Evolutionary conservation across 148 eudicot genomes (phyloP), one percentile per base, ranked within the genome.

Genomic region (Dianthus caryophyllus): DNA sequence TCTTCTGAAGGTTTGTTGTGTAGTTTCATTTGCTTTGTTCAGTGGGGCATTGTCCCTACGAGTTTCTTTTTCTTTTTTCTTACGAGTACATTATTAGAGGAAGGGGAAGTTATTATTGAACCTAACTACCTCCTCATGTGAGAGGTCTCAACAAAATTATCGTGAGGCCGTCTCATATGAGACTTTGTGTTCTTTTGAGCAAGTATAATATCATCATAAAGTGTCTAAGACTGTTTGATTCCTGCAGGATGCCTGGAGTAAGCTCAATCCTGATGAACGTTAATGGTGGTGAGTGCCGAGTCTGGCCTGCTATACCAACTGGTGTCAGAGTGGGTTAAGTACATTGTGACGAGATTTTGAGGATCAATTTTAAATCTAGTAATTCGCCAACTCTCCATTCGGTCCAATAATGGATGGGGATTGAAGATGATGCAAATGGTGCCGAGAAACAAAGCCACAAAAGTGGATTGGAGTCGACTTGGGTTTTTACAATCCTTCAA

Each of bases 191-290:
- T n/a, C n/a, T n/a, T n/a, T n/a, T n/a, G n/a, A 25, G 20, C 13
- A 57, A 36, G 17, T 38, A 4, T 39, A 38, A 27, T 46, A 14
- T 21, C 16, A 60, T 20, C 57, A 4, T 9, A 9, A 41, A 6
- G 44, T 27, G 27, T 18, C 62, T 68, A 27, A 38, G 26, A 38
- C 43, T 61, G 26, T 46, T 62, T 16, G 21, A 0, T 54, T 38
- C 71, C 49, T 71, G 76, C 90, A 91, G 97, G 97, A 92, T 4
- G 97, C 93, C 73, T 91, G 96, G 96, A 78, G 82, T 84, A 87
- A 47, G 76, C 84, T 88, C 75, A 84, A 81, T 71, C 87, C 87
- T 2, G 93, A 91, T 47, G 90, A 91, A 51, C 78, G 86, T 71
- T 88, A 66, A 73, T 66, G 38, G 44, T 59, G 57, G 53, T 38